Conservation (phyloP, 2,329 filamentous ascomycete genomes). For the Scleromitrula shiraiana region DNA sequence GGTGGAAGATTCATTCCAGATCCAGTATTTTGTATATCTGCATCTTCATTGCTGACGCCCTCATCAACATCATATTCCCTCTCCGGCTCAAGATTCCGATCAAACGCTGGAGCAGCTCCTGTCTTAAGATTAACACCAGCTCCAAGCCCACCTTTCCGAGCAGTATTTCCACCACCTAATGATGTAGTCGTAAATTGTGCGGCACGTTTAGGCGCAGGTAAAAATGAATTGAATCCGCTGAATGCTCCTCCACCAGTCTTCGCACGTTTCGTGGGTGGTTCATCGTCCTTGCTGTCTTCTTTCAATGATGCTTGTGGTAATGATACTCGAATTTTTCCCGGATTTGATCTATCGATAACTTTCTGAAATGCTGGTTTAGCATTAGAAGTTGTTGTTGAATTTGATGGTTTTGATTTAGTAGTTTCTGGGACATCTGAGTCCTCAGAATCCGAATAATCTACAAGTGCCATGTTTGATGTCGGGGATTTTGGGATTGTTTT, state of each 20-base stretch:
- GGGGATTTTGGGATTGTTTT: too few species aligned
- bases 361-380: constrained; percentile 64
- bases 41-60: constrained; percentile 20
- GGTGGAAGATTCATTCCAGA: constrained; percentile 32
- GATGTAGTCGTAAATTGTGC: constrained; percentile 35
- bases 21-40: constrained; percentile 21
- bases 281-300: constrained; percentile 34
- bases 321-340: constrained; percentile 76
- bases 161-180: constrained; percentile 20
- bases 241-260: constrained; percentile 58
- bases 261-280: constrained; percentile 64
- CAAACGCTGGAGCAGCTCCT: constrained; percentile 74
- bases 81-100: constrained; percentile 41
- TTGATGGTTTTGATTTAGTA: constrained; percentile 28
- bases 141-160: constrained; percentile 29
- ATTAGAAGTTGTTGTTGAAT: constrained; percentile 21
- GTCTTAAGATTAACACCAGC: constrained; percentile 71
- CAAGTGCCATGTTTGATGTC: constrained; percentile 53
- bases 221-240: constrained; percentile 74
- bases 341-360: constrained; percentile 71
- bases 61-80: constrained; percentile 15
- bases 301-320: constrained; percentile 48
- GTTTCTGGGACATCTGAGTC: constrained; percentile 44
- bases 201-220: constrained; percentile 71
- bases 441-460: constrained; percentile 64